A percentile compares a stretch with the other conserved stretches of the same genome.
phyloP scores from a whole-genome alignment of 2,329 filamentous ascomycete genomes.

The Claviceps paspali region DNA sequence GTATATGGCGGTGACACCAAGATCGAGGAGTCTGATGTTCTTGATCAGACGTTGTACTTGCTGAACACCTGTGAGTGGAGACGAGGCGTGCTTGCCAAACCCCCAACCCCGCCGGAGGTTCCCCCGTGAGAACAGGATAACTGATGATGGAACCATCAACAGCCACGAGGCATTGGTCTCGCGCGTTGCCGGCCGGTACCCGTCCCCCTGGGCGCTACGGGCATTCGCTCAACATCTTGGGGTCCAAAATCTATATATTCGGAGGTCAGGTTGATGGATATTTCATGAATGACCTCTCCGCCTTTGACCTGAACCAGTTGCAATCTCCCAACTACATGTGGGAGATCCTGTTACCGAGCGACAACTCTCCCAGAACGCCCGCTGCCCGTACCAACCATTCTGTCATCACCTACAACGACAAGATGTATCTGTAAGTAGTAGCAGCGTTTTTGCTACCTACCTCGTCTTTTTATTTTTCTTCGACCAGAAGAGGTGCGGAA shows the following conservation, averaged over 20 bases:
- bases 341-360: slow-evolving; percentile 71
- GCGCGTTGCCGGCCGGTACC: slow-evolving; percentile 73
- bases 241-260: slow-evolving; percentile 95
- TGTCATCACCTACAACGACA: slow-evolving; percentile 81
- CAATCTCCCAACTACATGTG: slow-evolving; percentile 84
- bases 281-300: slow-evolving; percentile 94
- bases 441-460: neutral
- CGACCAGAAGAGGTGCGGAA: too few species aligned
- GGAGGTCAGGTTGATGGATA: slow-evolving; percentile 93
- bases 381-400: slow-evolving; percentile 91
- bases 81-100: neutral
- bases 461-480: neutral
- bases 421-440: slow-evolving; percentile 67
- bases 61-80: slow-evolving; percentile 79
- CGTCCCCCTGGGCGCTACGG: slow-evolving; percentile 86
- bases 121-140: too few species aligned
- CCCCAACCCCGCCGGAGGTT: too few species aligned
- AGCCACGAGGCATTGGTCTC: slow-evolving; percentile 97
- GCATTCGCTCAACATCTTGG: slow-evolving; percentile 89
- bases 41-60: slow-evolving; percentile 92
- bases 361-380: slow-evolving; percentile 44
- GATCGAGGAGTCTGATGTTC: slow-evolving; percentile 75
- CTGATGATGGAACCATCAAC: too few species aligned
- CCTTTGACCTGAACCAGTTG: slow-evolving; percentile 89
- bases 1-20: slow-evolving; percentile 98